phyloP scores from a whole-genome alignment of 1,284 basidiomycete genomes.

The Omphalotus olearius region DNA sequence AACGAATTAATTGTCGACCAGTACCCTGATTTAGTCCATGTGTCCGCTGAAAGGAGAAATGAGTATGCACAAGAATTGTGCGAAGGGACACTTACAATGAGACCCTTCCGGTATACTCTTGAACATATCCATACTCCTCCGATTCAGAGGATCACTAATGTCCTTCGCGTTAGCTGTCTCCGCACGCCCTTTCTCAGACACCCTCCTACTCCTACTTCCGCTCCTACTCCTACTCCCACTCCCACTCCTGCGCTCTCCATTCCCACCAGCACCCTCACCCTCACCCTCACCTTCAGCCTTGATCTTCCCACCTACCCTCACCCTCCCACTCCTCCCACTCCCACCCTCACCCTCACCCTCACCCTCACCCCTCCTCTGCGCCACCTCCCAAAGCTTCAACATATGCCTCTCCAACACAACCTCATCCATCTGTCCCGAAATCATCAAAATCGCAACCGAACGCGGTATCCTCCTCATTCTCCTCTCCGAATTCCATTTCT shows the following conservation, averaged over 20 bases:
- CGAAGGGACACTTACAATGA: constrained; percentile 9
- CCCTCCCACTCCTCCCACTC: constrained; percentile 1
- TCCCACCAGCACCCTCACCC: constrained; percentile 19
- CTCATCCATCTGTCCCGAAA: constrained; percentile 27
- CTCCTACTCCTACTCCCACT: constrained; percentile 7
- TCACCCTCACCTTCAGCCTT: constrained; percentile 19
- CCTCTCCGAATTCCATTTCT: constrained; percentile 30
- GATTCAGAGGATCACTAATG: too few relatives aligned
- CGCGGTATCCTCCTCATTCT: constrained; percentile 23
- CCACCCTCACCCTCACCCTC: background rate
- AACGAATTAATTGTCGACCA: constrained; percentile 11
- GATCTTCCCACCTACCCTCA: too few relatives aligned
- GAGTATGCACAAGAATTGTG: background rate
- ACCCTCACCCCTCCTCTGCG: constrained; percentile 19
- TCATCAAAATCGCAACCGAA: constrained; percentile 28
- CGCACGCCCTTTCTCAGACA: background rate
- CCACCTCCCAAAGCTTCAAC: constrained; percentile 26
- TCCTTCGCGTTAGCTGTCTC: background rate
- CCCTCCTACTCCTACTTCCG: background rate
- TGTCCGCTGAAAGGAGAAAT: constrained; percentile 9
- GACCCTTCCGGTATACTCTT: constrained; percentile 11
- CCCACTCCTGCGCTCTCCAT: too few relatives aligned
- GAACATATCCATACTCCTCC: constrained; percentile 9
- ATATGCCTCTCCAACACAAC: constrained; percentile 31
- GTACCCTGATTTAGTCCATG: constrained; percentile 12